Conservation (phyloP, 768 basidiomycete species). For the Lactifluus piperatus region DNA sequence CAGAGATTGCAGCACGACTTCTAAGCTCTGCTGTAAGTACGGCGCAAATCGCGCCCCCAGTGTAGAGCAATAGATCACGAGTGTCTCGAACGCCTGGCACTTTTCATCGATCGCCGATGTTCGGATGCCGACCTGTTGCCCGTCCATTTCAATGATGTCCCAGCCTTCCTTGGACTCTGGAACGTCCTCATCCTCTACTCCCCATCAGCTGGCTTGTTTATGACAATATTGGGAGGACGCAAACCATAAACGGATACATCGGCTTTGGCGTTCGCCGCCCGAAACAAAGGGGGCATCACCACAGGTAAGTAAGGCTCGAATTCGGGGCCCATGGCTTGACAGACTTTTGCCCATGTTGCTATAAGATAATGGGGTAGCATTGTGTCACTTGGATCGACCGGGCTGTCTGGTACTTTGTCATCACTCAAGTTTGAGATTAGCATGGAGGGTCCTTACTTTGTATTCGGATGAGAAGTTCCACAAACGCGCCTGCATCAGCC, state of each 20-base stretch:
- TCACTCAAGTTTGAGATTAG: neutral
- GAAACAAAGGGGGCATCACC: conserved; percentile 73
- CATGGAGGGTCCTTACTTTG: conserved; percentile 46
- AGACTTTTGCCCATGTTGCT: conserved; percentile 83
- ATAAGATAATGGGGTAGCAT: conserved; percentile 70
- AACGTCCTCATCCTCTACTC: conserved; percentile 45
- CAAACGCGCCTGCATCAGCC: conserved; percentile 60
- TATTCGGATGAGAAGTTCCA: conserved; percentile 65
- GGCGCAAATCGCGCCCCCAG: conserved; percentile 60
- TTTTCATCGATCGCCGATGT: conserved; percentile 82
- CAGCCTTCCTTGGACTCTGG: conserved; percentile 60
- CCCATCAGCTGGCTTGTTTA: neutral
- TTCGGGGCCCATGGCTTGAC: conserved; percentile 74
- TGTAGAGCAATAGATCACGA: conserved; percentile 70
- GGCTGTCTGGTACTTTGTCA: conserved; percentile 40
- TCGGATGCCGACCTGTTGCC: conserved; percentile 65
- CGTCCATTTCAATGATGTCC: conserved; percentile 73
- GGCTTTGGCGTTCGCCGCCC: conserved; percentile 70
- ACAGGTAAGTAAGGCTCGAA: conserved; percentile 82
- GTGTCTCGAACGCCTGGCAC: conserved; percentile 81
- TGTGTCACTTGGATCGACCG: conserved; percentile 61
- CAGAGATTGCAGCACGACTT: conserved; percentile 62
- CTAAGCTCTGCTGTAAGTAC: conserved; percentile 61
- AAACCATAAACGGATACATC: conserved; percentile 67
- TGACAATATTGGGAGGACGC: conserved; percentile 18